A percentile compares a stretch with the other conserved stretches of the same genome.
Evolutionary conservation across 768 basidiomycete species (phyloP).

Genomic region (Leccinum arenicola): DNA sequence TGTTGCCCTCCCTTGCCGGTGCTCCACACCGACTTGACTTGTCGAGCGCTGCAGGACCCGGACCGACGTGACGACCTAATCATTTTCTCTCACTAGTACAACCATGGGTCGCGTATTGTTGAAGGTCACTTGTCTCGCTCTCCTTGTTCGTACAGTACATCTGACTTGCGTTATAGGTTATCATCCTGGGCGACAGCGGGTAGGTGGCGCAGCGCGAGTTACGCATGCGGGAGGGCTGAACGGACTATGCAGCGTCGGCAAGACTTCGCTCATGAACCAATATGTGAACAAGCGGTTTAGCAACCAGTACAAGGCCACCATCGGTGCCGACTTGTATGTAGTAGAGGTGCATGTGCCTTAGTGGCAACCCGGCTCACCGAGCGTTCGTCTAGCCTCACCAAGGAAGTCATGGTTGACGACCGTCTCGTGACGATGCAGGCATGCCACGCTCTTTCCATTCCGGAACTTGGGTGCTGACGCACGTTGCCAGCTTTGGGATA

Average conservation of each 20-base stretch:
- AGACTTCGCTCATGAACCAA: slow-evolving; percentile 99
- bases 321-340: slow-evolving; percentile 92
- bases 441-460: slow-evolving; percentile 15
- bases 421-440: slow-evolving; percentile 99
- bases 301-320: slow-evolving; percentile 99
- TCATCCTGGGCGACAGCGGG: slow-evolving; percentile 98
- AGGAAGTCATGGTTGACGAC: slow-evolving; percentile 99
- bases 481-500: slow-evolving; percentile 90
- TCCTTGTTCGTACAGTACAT: background rate
- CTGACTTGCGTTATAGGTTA: slow-evolving; percentile 60
- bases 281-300: slow-evolving; percentile 99
- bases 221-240: background rate
- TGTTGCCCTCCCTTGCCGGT: slow-evolving; percentile 12
- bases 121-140: slow-evolving; percentile 51
- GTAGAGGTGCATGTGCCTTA: slow-evolving; percentile 35
- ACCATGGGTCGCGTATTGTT: slow-evolving; percentile 83
- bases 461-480: slow-evolving; percentile 1
- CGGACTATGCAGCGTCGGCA: slow-evolving; percentile 70
- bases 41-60: slow-evolving; percentile 5
- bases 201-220: slow-evolving; percentile 35
- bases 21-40: slow-evolving; percentile 20
- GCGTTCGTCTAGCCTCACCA: slow-evolving; percentile 67
- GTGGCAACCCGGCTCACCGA: slow-evolving; percentile 8
- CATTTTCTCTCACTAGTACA: slow-evolving; percentile 4
- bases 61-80: slow-evolving; percentile 9